Conservation (phyloP, 495 filamentous ascomycete genomes). For the Penicillium bialowiezense region DNA sequence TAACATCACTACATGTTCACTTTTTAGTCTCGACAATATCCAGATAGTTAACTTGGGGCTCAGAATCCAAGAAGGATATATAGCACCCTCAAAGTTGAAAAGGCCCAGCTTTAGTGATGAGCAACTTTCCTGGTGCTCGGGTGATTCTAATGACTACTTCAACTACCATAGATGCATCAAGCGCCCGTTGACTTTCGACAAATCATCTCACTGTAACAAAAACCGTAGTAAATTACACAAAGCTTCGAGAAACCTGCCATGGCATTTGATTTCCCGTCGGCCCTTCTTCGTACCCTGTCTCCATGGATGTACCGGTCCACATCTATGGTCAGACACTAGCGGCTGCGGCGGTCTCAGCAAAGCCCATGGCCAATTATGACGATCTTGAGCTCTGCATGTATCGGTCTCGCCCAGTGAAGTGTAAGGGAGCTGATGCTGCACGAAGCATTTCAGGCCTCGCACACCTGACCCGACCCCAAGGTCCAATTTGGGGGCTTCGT, state of each 20-base stretch:
- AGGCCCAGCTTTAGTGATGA: too few relatives aligned
- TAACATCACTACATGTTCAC: too few relatives aligned
- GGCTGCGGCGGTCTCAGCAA: conserved; percentile 2
- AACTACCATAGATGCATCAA: background rate
- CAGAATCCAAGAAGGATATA: too few relatives aligned
- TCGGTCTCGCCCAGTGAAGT: conserved; percentile 1
- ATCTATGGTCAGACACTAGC: conserved; percentile 8
- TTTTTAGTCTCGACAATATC: too few relatives aligned
- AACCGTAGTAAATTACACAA: background rate
- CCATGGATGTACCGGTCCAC: background rate
- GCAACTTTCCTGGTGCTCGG: background rate
- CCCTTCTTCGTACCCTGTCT: background rate
- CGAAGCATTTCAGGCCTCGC: background rate
- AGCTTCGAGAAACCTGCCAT: background rate
- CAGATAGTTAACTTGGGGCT: too few relatives aligned
- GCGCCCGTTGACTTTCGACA: background rate
- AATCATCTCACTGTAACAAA: background rate
- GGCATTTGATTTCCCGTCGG: background rate
- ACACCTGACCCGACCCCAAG: background rate
- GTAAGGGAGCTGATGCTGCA: background rate
- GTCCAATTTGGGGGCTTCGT: background rate
- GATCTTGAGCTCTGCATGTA: background rate
- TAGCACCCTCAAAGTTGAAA: too few relatives aligned
- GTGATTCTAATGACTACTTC: background rate
- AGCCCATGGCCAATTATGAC: conserved; percentile 3